Evolutionary conservation across 2,329 filamentous ascomycete genomes (phyloP), one percentile per base, ranked within the genome.

Genomic region (Fusarium sp.): DNA sequence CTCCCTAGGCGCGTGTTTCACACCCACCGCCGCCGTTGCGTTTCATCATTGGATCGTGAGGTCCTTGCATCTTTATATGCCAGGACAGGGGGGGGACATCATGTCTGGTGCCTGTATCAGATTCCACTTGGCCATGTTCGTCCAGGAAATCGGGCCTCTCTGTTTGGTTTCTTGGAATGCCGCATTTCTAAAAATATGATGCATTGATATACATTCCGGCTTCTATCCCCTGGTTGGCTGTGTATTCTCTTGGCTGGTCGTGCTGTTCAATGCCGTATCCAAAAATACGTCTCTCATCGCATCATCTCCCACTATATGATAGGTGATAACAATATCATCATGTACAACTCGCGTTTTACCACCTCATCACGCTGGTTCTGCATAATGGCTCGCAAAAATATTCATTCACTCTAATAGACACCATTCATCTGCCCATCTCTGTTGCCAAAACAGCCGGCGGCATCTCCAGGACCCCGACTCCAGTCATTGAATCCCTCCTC

Each of bases 391-490:
- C 59, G 52, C 43, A 64, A 64, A 58, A 50, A 9, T 56, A 42
- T 67, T 45, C 61, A 70, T 68, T 70, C 61, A 64, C 53, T 70
- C 68, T 69, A 70, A 53, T 67, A 64, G 61, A 67, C 58, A 65
- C 68, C 57, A 48, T 65, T 67, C 49, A 41, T 61, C 58, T 58
- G 45, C 41, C 46, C 52, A 51, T 62, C 46, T 49, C 57, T 49
- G 58, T 67, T 65, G 34, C 58, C 49, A 53, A 59, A 61, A 54
- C 48, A 64, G 47, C 64, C 58, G 28, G 49, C 53, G 47, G 48
- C 57, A 53, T 51, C 58, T 53, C 59, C 58, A 53, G 29, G 45
- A 54, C 55, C 54, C 63, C 64, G 66, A 70, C 68, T 70, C 68
- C 66, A 48, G 48, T 53, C 58, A 64, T 64, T 60, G 61, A 55